Percentiles rank a stretch among this genome's conserved stretches.
These are phyloP conservation scores for Diaporthe batatas DNA, from an alignment of 2,329 filamentous ascomycete species.

Conservation along the genomic window DNA sequence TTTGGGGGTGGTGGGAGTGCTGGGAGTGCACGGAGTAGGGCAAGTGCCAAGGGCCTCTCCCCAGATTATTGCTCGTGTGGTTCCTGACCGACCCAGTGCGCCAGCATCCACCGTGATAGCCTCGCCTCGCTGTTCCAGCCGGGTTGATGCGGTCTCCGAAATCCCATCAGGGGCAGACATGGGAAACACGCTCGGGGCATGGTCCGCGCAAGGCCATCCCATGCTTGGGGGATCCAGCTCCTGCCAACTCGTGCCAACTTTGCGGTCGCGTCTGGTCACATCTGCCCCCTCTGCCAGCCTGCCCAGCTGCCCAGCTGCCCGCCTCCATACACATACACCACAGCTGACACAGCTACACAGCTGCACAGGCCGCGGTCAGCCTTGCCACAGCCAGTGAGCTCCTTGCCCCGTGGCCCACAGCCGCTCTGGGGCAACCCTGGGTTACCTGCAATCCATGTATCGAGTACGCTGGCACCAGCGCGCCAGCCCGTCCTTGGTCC, in stretches of 20 bases:
- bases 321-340: conserved; percentile 12
- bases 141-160: neutral
- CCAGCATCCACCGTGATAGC: conserved; percentile 26
- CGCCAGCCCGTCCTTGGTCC: conserved; percentile 30
- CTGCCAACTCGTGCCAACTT: conserved; percentile 41
- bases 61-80: neutral
- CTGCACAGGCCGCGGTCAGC: conserved; percentile 28
- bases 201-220: conserved; percentile 21
- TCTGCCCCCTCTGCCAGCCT: neutral
- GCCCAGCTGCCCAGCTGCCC: conserved; percentile 5
- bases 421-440: conserved; percentile 28
- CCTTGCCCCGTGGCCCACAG: conserved; percentile 15
- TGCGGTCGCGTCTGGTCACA: conserved; percentile 6
- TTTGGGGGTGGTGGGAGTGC: too few species aligned
- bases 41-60: neutral
- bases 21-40: neutral
- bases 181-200: neutral
- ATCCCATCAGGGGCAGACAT: conserved; percentile 5
- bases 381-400: conserved; percentile 15
- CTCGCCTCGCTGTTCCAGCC: neutral
- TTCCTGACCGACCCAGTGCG: neutral
- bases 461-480: conserved; percentile 24
- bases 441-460: conserved; percentile 19
- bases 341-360: conserved; percentile 24
- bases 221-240: conserved; percentile 14